Percentiles rank a stretch among this genome's conserved stretches.
phyloP scores from a whole-genome alignment of 1,139 yeast species.

The Petasospora rhodanensis region DNA sequence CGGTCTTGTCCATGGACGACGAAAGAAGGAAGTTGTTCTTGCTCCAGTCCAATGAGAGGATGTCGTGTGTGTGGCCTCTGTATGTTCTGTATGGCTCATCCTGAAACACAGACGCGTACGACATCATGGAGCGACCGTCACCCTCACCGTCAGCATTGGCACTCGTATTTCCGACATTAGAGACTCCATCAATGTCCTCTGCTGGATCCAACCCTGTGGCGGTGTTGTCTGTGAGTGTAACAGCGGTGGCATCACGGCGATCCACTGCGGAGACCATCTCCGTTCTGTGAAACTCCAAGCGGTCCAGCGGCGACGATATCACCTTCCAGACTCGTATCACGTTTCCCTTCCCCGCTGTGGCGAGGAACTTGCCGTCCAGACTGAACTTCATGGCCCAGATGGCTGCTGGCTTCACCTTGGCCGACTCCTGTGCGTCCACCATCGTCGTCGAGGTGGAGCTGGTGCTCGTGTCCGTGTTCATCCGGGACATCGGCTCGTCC shows the following conservation, averaged over 20 bases:
- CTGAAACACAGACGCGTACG: slow-evolving; percentile 82
- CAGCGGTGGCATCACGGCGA: too few relatives aligned
- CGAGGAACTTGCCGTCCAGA: slow-evolving; percentile 74
- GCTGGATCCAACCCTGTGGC: too few relatives aligned
- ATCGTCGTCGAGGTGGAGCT: not conserved
- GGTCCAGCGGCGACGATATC: slow-evolving; percentile 60
- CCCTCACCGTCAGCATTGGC: slow-evolving; percentile 1
- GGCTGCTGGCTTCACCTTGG: slow-evolving; percentile 31
- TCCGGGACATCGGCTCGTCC: not conserved
- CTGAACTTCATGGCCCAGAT: slow-evolving; percentile 73
- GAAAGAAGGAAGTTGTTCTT: slow-evolving; percentile 76
- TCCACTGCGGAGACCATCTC: too few relatives aligned
- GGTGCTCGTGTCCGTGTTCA: too few relatives aligned
- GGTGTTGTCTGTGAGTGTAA: too few relatives aligned
- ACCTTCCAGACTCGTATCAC: slow-evolving; percentile 75
- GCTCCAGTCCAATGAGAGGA: slow-evolving; percentile 82
- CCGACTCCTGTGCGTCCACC: not conserved
- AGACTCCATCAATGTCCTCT: too few relatives aligned
- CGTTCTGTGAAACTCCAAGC: slow-evolving; percentile 26
- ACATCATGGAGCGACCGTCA: slow-evolving; percentile 19
- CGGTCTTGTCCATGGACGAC: slow-evolving; percentile 85
- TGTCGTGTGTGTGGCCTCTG: slow-evolving; percentile 64
- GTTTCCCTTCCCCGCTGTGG: slow-evolving; percentile 78
- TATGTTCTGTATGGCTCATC: slow-evolving; percentile 60
- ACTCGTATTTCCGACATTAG: not conserved